A percentile compares a stretch with the other conserved stretches of the same genome.
phyloP scores from a whole-genome alignment of 1,284 basidiomycete species.

The Fomes fomentarius region DNA sequence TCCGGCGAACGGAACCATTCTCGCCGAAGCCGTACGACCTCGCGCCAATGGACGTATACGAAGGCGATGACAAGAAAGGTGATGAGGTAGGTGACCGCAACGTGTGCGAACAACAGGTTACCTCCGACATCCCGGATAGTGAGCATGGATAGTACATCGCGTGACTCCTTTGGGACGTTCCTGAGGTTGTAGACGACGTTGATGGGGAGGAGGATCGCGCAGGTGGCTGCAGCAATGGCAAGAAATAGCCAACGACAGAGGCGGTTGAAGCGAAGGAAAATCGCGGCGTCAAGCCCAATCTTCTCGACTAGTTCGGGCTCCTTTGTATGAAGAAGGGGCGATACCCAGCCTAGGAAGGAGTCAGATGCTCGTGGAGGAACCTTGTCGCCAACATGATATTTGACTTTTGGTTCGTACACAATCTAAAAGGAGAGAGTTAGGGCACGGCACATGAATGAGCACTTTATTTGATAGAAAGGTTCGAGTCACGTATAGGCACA shows the following conservation, averaged over 20 bases:
- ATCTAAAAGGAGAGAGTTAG: no score
- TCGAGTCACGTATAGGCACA: no score
- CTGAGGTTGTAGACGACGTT: conserved; percentile 76
- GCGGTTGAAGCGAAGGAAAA: conserved; percentile 90
- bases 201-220: conserved; percentile 81
- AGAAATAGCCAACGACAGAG: conserved; percentile 85
- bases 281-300: conserved; percentile 91
- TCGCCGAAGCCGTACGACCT: conserved; percentile 70
- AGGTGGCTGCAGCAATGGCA: conserved; percentile 66
- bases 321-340: conserved; percentile 81
- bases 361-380: conserved; percentile 81
- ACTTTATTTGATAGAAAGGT: no score
- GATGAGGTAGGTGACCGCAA: conserved; percentile 76
- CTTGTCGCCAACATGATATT: conserved; percentile 86
- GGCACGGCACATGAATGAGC: no score
- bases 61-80: conserved; percentile 66
- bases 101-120: conserved; percentile 72
- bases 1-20: conserved; percentile 80
- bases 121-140: conserved; percentile 79
- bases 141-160: conserved; percentile 73
- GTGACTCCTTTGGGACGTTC: conserved; percentile 49
- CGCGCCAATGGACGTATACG: conserved; percentile 74
- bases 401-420: conserved; percentile 87
- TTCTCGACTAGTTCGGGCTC: conserved; percentile 90
- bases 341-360: conserved; percentile 87